Conservation (phyloP, 495 filamentous ascomycete species). For the Platismatia glauca region DNA sequence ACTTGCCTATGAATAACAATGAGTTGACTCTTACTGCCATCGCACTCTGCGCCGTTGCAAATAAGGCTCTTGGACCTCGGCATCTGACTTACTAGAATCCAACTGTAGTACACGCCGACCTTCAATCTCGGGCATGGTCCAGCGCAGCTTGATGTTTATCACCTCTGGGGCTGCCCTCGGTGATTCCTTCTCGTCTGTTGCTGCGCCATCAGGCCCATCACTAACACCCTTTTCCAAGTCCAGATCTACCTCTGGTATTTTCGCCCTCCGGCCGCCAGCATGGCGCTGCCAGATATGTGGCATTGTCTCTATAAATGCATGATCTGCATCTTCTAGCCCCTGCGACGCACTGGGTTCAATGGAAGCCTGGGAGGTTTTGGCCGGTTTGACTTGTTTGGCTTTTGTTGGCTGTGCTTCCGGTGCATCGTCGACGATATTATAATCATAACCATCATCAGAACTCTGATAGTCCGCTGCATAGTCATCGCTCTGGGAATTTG, state of each 20-base stretch:
- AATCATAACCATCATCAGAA: constrained; percentile 12
- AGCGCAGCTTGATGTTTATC: constrained; percentile 1
- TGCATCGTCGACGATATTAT: constrained; percentile 6
- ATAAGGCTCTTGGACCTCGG: background rate
- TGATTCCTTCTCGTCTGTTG: background rate
- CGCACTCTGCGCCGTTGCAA: constrained; percentile 3
- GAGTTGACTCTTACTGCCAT: background rate
- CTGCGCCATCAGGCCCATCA: background rate
- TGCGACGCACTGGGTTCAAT: background rate
- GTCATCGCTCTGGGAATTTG: constrained; percentile 3
- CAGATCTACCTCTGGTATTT: background rate
- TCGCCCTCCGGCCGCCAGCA: constrained; percentile 7
- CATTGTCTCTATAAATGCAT: constrained; percentile 1
- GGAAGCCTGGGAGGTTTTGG: background rate
- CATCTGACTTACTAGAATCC: background rate
- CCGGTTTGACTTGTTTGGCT: background rate
- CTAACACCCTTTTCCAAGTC: constrained; percentile 3
- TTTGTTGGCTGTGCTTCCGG: constrained; percentile 2
- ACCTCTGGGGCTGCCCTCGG: background rate
- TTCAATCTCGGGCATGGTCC: constrained; percentile 8
- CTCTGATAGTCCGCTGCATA: constrained; percentile 1
- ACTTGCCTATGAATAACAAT: background rate
- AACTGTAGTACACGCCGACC: constrained; percentile 1
- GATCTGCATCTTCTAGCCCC: background rate
- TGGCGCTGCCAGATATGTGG: constrained; percentile 7